Base-by-base conservation (phyloP, 805 yeast genomes). In the Yamadazyma tumulicola region DNA sequence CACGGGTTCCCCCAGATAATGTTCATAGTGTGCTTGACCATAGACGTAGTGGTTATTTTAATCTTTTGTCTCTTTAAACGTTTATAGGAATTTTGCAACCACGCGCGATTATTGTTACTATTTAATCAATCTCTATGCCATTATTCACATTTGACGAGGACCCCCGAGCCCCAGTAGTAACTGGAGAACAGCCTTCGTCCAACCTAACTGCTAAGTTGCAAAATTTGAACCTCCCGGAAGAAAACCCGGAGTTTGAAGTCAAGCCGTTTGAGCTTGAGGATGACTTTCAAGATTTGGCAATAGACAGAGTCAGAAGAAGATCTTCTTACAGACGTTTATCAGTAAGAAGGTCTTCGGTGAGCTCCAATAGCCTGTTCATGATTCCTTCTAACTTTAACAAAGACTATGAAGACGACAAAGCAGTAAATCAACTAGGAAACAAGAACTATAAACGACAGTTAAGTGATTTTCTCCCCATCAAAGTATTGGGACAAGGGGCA, bases 401-500 rank as follows among this genome's bases (percentile, higher is more conserved):
- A 17, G 24, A 26, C 4, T 26, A 29, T 5, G 38, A 32, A 21
- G 39, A 35, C 6, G 28, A 30, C 9, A 17, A 31, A 12, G 26
- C 13, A 12, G 11, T 5, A n/a, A 34, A 24, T 7, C 9, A 10
- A 9, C 19, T 26, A 9, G 29, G 29, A 11, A 12, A 26, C 6
- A 26, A 19, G 16, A 20, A 19, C 17, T 29, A 16, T 29, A 28
- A 29, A 24, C 19, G 38, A 17, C 26, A 22, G 9, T 34, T 34
- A 17, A 15, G 55, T 1, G 72, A 67, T 40, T 67, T 67, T 37
- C 59, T 52, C 31, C 69, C 71, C 4, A 48, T 67, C 23, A 64
- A 61, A 38, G 73, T 67, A 5, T 50, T 67, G 39, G 73, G 73
- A 19, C 58, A 59, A 44, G 73, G 73, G 5, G 60, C 69, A 7